These are phyloP conservation scores for Tulasnella sp. DNA, from an alignment of 768 basidiomycete species.

Conservation along the genomic window DNA sequence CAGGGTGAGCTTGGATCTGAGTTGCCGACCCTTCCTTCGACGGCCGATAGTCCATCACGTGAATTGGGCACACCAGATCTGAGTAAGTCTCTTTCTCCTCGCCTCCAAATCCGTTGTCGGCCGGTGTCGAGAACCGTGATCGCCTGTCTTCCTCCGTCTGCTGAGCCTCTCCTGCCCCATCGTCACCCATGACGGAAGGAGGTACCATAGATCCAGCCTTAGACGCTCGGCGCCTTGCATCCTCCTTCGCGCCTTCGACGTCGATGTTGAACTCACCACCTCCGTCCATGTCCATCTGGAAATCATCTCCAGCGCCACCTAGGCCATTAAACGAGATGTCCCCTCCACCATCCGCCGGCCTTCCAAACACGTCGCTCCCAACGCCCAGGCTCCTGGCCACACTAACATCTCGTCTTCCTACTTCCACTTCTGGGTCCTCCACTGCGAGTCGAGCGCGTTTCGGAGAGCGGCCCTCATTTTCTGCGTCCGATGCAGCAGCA, in stretches of 20 bases:
- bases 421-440: constrained; percentile 55
- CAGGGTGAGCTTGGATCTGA: constrained; percentile 14
- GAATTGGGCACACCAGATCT: constrained; percentile 63
- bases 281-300: constrained; percentile 54
- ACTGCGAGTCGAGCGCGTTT: constrained; percentile 38
- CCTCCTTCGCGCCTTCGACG: constrained; percentile 25
- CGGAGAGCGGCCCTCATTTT: constrained; percentile 37
- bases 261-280: constrained; percentile 26
- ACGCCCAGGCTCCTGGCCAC: constrained; percentile 42
- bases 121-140: constrained; percentile 50
- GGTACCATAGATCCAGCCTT: constrained; percentile 1
- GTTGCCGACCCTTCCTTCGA: constrained; percentile 16
- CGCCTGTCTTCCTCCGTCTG: constrained; percentile 3
- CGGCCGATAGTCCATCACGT: constrained; percentile 62
- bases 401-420: constrained; percentile 56
- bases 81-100: constrained; percentile 58
- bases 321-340: constrained; percentile 39
- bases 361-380: constrained; percentile 44
- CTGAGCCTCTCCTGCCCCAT: constrained; percentile 11
- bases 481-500: constrained; percentile 43
- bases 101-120: constrained; percentile 39
- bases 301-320: constrained; percentile 41
- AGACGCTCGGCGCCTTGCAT: constrained; percentile 12
- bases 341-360: constrained; percentile 35
- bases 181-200: constrained; percentile 19